A percentile compares a stretch with the other conserved stretches of the same genome.
Evolutionary conservation across 768 basidiomycete species (phyloP).

Genomic region (Mycena vitilis): DNA sequence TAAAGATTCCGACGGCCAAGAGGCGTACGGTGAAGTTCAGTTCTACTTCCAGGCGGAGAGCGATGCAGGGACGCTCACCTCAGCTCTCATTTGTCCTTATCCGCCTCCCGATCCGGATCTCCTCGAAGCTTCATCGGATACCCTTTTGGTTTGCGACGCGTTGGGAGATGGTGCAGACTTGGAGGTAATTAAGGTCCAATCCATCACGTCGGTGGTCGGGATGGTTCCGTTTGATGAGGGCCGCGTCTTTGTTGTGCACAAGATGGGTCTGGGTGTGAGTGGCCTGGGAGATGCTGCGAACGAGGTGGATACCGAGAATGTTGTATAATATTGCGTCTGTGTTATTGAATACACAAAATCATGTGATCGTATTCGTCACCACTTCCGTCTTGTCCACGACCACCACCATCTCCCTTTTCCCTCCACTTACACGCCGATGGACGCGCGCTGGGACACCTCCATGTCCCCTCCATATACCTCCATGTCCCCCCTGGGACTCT

Average conservation of each 20-base stretch:
- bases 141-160: constrained; percentile 12
- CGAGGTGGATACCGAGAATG: no score
- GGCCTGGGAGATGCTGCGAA: background rate
- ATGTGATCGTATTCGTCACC: no score
- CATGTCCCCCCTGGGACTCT: no score
- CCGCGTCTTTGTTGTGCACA: constrained; percentile 14
- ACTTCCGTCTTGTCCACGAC: no score
- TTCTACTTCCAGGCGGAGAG: constrained; percentile 34
- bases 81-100: constrained; percentile 28
- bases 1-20: background rate
- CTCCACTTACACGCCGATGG: no score
- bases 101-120: constrained; percentile 17
- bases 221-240: constrained; percentile 32
- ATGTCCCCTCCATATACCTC: no score
- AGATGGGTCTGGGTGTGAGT: constrained; percentile 18
- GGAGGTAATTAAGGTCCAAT: constrained; percentile 29
- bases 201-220: constrained; percentile 29
- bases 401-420: no score
- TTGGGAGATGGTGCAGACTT: background rate
- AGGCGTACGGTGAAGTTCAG: constrained; percentile 29
- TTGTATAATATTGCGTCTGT: no score
- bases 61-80: constrained; percentile 23
- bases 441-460: no score
- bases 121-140: constrained; percentile 19
- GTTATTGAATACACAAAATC: no score